These are phyloP conservation scores for Hyaloperonospora brassicae DNA, from an alignment of 352 stramenopile species.

Conservation along the genomic window DNA sequence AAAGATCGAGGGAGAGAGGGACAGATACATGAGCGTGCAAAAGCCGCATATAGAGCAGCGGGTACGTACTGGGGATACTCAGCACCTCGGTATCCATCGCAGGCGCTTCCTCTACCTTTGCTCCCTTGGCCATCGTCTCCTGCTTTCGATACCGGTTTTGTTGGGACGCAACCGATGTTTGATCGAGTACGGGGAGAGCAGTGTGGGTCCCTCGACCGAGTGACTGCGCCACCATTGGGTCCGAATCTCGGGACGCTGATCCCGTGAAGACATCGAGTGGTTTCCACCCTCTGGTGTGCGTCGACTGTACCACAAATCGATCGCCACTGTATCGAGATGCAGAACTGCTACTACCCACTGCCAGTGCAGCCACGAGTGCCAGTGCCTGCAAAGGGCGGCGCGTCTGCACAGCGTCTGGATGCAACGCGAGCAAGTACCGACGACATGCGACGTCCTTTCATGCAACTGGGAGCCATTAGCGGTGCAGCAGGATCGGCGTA, in stretches of 20 bases:
- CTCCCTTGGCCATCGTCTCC: conserved; percentile 31
- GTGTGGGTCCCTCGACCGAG: too few relatives aligned
- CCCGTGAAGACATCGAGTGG: neutral
- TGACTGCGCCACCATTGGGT: neutral
- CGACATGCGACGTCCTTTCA: conserved; percentile 82
- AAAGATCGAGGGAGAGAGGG: too few relatives aligned
- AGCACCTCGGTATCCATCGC: conserved; percentile 29
- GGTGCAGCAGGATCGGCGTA: conserved; percentile 84
- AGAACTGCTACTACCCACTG: conserved; percentile 81
- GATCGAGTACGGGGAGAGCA: too few relatives aligned
- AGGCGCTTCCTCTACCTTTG: conserved; percentile 24
- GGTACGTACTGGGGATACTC: conserved; percentile 42
- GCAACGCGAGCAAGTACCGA: conserved; percentile 42
- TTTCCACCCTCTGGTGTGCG: conserved; percentile 1
- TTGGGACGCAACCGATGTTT: too few relatives aligned
- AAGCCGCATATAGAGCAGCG: neutral
- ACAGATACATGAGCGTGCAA: neutral
- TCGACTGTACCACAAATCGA: neutral
- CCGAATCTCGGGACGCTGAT: neutral
- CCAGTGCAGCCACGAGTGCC: conserved; percentile 21
- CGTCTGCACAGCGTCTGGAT: conserved; percentile 34
- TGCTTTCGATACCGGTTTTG: conserved; percentile 4
- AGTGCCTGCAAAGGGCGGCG: conserved; percentile 20
- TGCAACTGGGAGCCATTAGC: conserved; percentile 74
- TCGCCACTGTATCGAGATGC: conserved; percentile 35